Evolutionary conservation across 148 eudicot genomes (phyloP), one percentile per base, ranked within the genome.

Genomic region (Drosera capensis): DNA sequence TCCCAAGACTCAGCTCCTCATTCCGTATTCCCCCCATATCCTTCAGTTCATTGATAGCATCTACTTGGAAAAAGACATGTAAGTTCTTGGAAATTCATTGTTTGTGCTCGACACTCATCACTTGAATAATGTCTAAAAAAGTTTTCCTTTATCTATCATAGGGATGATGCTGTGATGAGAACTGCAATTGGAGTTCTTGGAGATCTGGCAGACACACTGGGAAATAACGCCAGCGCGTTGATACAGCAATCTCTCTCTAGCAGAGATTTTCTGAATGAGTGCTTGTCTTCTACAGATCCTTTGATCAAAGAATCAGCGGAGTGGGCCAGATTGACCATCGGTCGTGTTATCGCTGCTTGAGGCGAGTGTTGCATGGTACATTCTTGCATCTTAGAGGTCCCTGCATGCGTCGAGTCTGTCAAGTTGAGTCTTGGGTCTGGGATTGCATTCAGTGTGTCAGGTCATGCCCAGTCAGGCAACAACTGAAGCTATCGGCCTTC

Each of bases 111-210:
- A 12, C 11, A 22, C 38, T 3, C 20, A 2, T 34, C 3, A 5
- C 17, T 18, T 38, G n/a, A 14, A n/a, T 15, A 18, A 38, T 7
- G 46, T 28, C 20, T 16, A 22, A 14, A 42, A 30, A 42, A 11
- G 20, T 23, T 19, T n/a, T 24, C n/a, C 14, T n/a, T 39, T 2
- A 37, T 40, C 34, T 1, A 29, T 28, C 29, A 45, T 58, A 88
- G 96, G 94, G 94, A 88, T 73, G 94, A 88, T 57, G 66, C 64
- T 58, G 85, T 80, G 66, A 80, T 77, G 86, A 83, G 83, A 65
- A 74, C 83, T 57, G 86, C 96, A 35, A 88, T 83, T 43, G 96
- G 96, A 11, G 86, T 83, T 43, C 94, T 88, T 42, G 94, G 96
- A 57, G 96, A 88, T 68, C 75, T 88, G 26, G 96, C 94, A 31